Evolutionary conservation across 257 asterid genomes (phyloP).

Genomic region (Echium plantagineum): DNA sequence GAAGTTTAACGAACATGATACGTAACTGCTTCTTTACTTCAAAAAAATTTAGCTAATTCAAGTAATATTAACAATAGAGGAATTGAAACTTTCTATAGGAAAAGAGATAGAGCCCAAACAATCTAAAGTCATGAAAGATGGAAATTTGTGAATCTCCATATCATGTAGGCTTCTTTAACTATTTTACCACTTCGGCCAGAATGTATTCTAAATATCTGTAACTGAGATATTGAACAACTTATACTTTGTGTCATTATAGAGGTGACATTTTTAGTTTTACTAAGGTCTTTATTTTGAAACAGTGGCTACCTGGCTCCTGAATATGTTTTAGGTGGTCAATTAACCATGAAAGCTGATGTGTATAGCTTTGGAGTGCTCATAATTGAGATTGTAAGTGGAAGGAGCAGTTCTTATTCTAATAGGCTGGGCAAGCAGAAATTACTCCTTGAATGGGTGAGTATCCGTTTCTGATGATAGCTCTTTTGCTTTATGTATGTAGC

Average conservation of each 20-base stretch:
- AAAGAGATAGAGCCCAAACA: no score
- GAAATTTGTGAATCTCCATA: no score
- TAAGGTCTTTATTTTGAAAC: constrained; percentile 25
- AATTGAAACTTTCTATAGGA: no score
- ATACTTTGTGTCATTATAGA: constrained; percentile 1
- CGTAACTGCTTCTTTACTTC: neutral
- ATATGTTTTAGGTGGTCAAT: constrained; percentile 83
- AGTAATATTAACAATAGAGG: no score
- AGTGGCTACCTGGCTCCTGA: constrained; percentile 98
- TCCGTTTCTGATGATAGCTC: neutral
- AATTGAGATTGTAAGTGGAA: constrained; percentile 72
- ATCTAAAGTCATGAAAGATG: no score
- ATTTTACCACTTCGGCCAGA: no score
- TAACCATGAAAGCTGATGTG: constrained; percentile 82
- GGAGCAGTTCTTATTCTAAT: constrained; percentile 44
- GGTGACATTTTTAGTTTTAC: constrained; percentile 9
- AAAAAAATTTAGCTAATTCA: neutral
- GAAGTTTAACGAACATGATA: neutral
- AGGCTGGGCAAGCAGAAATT: constrained; percentile 48
- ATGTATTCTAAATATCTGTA: neutral
- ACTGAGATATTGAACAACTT: neutral
- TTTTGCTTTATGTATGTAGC: no score
- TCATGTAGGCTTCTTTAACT: no score
- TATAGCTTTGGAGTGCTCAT: constrained; percentile 79
- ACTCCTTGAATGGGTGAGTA: constrained; percentile 76